Base-by-base conservation (phyloP, 1,284 basidiomycete species). In the Boletellus deceptivus region DNA sequence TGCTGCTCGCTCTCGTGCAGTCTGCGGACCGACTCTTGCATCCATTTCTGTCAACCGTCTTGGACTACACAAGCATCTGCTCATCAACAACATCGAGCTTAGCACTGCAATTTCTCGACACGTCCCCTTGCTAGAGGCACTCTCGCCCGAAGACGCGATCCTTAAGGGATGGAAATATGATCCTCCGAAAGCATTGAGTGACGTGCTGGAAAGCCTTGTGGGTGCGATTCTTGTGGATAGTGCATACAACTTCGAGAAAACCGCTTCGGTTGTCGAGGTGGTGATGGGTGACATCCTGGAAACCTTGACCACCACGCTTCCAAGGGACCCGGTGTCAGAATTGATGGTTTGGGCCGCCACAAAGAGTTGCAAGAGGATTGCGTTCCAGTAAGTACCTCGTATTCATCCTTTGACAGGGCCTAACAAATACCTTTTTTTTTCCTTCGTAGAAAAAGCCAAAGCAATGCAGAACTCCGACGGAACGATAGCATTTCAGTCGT, bases 181-280 rank as follows among this genome's bases (percentile, higher is more conserved):
- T 58, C 89, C 91, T 13, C 91, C 91, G 0, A 94, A 93, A 66
- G 85, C 80, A 16, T 68, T 90, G 38, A 84, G 82, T 52, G 88
- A 91, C 61, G 77, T 86, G 4, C 75, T 93, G 49, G 93, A 97
- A 70, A 87, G 89, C 46, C 69, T 95, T 4, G 72, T 95, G 17
- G 93, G 91, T 1, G 91, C 91, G 0, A 76, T 96, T 20, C 77
- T 94, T 25, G 78, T 93, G 43, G 93, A 97, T 70, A 81, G 81
- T 9, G 80, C 77, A 13, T 92, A 86, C 60, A 71, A 90, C 58
- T 83, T 89, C 51, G 82, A 85, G 42, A 78, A 73, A 47, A 80
- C 82, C 2, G 77, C 77, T 16, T 72, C 72, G 3, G 73, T 92
- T 10, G 77, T 84, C 33, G 77, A 83, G 61, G 59, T 71, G 42